Conservation (phyloP, 768 basidiomycete species). For the Dentipellis sp. region DNA sequence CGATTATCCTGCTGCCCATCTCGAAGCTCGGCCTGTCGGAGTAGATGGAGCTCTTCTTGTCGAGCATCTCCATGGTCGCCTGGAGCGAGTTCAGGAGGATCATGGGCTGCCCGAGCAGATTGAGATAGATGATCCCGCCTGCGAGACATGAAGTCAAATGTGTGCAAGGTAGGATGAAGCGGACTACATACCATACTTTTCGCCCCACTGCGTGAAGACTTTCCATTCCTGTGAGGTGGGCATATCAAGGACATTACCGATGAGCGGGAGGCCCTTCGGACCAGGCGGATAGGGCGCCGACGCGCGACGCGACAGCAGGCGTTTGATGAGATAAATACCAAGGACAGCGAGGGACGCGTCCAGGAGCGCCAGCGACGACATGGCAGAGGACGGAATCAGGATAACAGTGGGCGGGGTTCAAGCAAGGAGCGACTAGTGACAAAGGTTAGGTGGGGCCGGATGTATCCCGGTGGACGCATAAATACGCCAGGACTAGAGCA, state of each 20-base stretch:
- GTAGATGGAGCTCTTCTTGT: slow-evolving; percentile 14
- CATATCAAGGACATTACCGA: slow-evolving; percentile 17
- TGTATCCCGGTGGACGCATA: too few relatives aligned
- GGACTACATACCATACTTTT: slow-evolving; percentile 11
- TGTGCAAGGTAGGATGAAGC: not conserved
- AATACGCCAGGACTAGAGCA: too few relatives aligned
- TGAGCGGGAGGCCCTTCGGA: slow-evolving; percentile 13
- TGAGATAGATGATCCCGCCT: slow-evolving; percentile 4
- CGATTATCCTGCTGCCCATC: slow-evolving; percentile 6
- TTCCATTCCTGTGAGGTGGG: slow-evolving; percentile 14
- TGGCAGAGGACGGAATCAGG: not conserved
- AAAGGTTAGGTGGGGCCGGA: too few relatives aligned
- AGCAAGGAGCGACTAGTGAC: too few relatives aligned
- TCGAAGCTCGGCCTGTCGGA: slow-evolving; percentile 10
- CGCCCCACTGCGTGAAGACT: slow-evolving; percentile 15
- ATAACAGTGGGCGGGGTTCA: too few relatives aligned
- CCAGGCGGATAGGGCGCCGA: slow-evolving; percentile 16
- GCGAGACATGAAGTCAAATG: not conserved
- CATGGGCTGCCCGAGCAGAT: slow-evolving; percentile 9
- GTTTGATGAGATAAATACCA: slow-evolving; percentile 8
- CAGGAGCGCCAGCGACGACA: not conserved
- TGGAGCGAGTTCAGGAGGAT: slow-evolving; percentile 28
- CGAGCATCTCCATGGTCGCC: slow-evolving; percentile 11
- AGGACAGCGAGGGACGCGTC: slow-evolving; percentile 3
- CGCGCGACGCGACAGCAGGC: not conserved